These are phyloP conservation scores for Leishmania aethiopica DNA, from an alignment of 208 protist species.

Conservation along the genomic window DNA sequence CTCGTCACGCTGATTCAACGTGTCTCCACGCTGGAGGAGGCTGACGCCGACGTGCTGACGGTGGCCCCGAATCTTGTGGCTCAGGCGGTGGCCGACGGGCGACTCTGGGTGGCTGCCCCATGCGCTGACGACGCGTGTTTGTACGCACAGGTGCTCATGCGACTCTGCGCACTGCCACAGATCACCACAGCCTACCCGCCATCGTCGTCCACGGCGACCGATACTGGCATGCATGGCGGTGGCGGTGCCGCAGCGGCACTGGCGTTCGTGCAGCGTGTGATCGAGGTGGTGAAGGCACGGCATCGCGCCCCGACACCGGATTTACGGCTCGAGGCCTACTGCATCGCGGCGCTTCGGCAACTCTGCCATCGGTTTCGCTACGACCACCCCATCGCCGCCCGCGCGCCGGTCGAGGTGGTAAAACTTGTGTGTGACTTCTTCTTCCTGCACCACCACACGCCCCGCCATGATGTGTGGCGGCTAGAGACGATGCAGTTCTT, in stretches of 20 bases:
- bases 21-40: slow-evolving; percentile 4
- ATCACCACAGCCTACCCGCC: slow-evolving; percentile 26
- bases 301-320: slow-evolving; percentile 49
- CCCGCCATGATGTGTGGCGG: slow-evolving; percentile 66
- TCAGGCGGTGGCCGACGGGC: slow-evolving; percentile 18
- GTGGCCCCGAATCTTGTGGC: slow-evolving; percentile 13
- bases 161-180: slow-evolving; percentile 28
- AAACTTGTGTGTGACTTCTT: slow-evolving; percentile 61
- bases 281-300: slow-evolving; percentile 35
- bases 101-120: slow-evolving; percentile 21
- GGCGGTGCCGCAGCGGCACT: background rate
- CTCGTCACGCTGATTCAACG: slow-evolving; percentile 52
- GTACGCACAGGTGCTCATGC: slow-evolving; percentile 23
- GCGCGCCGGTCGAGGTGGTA: slow-evolving; percentile 39
- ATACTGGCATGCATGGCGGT: background rate
- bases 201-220: background rate
- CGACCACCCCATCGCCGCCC: slow-evolving; percentile 48
- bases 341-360: slow-evolving; percentile 47
- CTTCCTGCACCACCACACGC: slow-evolving; percentile 42
- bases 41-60: background rate
- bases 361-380: slow-evolving; percentile 37
- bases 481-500: slow-evolving; percentile 62
- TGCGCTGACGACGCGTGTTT: slow-evolving; percentile 27
- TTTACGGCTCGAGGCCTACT: slow-evolving; percentile 55
- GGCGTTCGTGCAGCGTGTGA: slow-evolving; percentile 22